These are phyloP conservation scores for Auxenochlorella pyrenoidosa DNA, from an alignment of 139 green algal species.

Conservation along the genomic window DNA sequence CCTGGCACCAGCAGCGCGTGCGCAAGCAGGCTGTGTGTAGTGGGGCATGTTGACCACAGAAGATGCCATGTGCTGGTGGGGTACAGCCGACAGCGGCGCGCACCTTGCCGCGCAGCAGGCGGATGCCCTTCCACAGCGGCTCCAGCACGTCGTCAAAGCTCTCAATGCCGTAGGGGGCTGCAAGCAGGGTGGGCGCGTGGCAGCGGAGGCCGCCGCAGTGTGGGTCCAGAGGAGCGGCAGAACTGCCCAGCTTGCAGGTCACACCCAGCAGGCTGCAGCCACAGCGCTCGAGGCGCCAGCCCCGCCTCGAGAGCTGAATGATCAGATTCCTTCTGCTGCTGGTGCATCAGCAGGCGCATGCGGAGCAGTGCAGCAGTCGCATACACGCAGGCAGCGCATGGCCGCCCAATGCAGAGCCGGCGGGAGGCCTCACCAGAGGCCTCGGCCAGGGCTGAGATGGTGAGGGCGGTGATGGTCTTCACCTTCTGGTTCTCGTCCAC, in stretches of 20 bases:
- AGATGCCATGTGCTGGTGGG: too few relatives aligned
- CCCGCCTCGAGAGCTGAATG: too few relatives aligned
- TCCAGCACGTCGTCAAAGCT: constrained; percentile 98
- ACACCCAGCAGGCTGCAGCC: too few relatives aligned
- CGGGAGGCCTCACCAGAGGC: constrained; percentile 67
- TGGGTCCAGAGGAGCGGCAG: not conserved
- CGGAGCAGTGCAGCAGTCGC: too few relatives aligned
- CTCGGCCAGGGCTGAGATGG: constrained; percentile 96
- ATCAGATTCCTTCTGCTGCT: too few relatives aligned
- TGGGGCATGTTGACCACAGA: too few relatives aligned
- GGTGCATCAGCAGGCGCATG: too few relatives aligned
- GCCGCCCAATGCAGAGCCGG: too few relatives aligned
- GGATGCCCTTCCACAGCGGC: constrained; percentile 98
- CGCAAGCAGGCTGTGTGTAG: too few relatives aligned
- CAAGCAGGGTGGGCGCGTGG: not conserved
- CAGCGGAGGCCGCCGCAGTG: not conserved
- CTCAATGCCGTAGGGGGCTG: constrained; percentile 97
- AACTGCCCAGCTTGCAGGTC: not conserved
- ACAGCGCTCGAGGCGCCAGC: too few relatives aligned
- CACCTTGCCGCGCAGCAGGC: constrained; percentile 91
- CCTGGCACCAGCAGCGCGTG: too few relatives aligned
- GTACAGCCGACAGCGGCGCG: not conserved
- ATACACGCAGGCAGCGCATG: not conserved
- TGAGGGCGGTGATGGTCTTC: constrained; percentile 97
- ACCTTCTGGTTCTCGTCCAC: constrained; percentile 89